A percentile compares a stretch with the other conserved stretches of the same genome.
Conservation (phyloP, 1,139 yeast genomes). For the Sugiyamaella sp. region DNA sequence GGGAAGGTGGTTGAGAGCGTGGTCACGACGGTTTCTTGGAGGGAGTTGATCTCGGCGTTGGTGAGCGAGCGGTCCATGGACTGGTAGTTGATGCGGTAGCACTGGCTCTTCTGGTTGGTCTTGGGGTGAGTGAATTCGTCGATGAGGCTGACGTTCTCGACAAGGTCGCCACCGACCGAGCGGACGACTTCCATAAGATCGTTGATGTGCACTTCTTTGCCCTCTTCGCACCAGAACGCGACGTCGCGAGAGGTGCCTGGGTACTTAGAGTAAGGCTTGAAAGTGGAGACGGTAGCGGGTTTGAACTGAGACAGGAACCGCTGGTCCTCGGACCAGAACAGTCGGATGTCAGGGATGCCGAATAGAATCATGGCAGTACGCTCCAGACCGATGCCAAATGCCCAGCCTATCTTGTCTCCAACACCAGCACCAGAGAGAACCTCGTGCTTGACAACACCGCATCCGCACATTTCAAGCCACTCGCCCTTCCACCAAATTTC, state of each 20-base stretch:
- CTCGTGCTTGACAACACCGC: slow-evolving; percentile 84
- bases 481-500: slow-evolving; percentile 99
- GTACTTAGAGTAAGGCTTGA: slow-evolving; percentile 86
- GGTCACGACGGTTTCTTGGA: slow-evolving; percentile 65
- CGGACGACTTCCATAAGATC: slow-evolving; percentile 95
- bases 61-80: slow-evolving; percentile 93
- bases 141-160: slow-evolving; percentile 77
- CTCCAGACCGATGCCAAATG: slow-evolving; percentile 95
- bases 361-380: slow-evolving; percentile 94
- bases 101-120: slow-evolving; percentile 72
- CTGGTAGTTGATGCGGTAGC: slow-evolving; percentile 90
- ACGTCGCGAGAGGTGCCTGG: slow-evolving; percentile 88
- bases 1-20: slow-evolving; percentile 55
- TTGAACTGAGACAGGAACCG: slow-evolving; percentile 75
- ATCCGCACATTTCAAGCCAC: slow-evolving; percentile 97
- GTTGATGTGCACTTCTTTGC: slow-evolving; percentile 65
- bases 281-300: slow-evolving; percentile 65
- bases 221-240: slow-evolving; percentile 73
- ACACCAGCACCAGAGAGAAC: slow-evolving; percentile 76
- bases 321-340: slow-evolving; percentile 88
- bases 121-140: slow-evolving; percentile 89
- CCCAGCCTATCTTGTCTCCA: slow-evolving; percentile 80
- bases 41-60: slow-evolving; percentile 71
- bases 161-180: slow-evolving; percentile 77
- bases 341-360: slow-evolving; percentile 92